Base-by-base conservation (phyloP, 2,329 filamentous ascomycete genomes). In the Aspergillus terreus region DNA sequence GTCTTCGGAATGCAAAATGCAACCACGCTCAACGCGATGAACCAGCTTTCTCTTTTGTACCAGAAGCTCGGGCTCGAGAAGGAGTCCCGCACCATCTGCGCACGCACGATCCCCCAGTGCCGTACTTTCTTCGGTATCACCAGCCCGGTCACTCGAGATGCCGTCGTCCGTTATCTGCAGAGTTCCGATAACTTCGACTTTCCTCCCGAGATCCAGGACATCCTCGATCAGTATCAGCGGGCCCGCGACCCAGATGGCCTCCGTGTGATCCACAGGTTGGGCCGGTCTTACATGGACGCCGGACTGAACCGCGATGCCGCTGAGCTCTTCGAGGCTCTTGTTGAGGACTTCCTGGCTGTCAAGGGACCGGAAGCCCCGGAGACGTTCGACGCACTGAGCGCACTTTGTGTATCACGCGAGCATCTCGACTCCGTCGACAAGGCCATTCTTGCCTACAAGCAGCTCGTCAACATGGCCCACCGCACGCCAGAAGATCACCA, bases 151-250 rank as follows among this genome's bases (percentile, higher is more conserved):
- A 67, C 63, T 12, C 51, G 62, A 19, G 63, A 66, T 40, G 52
- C 57, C 0, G 54, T 66, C 11, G 51, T 61, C 3, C 57, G 62
- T 15, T 67, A 65, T 47, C 47, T 67, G 1, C 58, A 65, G 19
- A 55, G 57, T 47, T 59, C 62, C 1, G 60, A 58, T 1, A 65
- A 63, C 46, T 65, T 67, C 38, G 64, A 67, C 47, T 67, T 67
- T 30, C 59, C 64, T 4, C 12, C 51, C 5, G 64, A 66, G 9
- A 60, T 67, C 44, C 55, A 58, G 42, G 56, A 61, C 9, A 57
- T 62, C 10, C 57, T 66, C 6, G 62, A 65, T 15, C 56, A 60
- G n/a, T 67, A 66, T 46, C 60, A 58, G 21, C 58, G 48, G 9
- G 63, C 62, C 14, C 56, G 54, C 21, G 54, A 59, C 12, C 42